These are phyloP conservation scores for Sclerotinia minor DNA, from an alignment of 2,329 filamentous ascomycete genomes.

Conservation along the genomic window DNA sequence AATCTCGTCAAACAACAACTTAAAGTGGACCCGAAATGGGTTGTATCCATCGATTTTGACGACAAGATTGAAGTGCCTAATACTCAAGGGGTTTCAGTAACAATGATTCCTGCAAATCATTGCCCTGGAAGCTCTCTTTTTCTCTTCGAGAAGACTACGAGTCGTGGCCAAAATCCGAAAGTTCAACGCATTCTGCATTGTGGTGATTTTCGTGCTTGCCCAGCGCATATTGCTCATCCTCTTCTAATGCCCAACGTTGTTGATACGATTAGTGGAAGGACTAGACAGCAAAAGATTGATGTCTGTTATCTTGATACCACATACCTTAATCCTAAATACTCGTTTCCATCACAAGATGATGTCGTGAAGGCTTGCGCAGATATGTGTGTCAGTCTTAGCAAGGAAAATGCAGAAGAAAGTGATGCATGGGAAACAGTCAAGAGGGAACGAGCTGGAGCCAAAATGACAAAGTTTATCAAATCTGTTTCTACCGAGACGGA, in stretches of 20 bases:
- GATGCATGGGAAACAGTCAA: constrained; percentile 60
- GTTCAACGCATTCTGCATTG: constrained; percentile 86
- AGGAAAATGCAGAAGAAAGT: constrained; percentile 58
- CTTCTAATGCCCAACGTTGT: constrained; percentile 73
- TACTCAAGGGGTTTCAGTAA: constrained; percentile 80
- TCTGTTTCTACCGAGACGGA: constrained; percentile 40
- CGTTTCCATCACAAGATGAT: constrained; percentile 84
- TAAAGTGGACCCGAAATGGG: constrained; percentile 79
- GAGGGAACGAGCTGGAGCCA: constrained; percentile 52
- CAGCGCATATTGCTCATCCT: constrained; percentile 78
- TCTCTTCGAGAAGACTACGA: constrained; percentile 78
- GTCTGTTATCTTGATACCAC: constrained; percentile 97
- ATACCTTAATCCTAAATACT: constrained; percentile 92
- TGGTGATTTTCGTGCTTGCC: constrained; percentile 91
- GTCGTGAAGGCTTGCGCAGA: constrained; percentile 87
- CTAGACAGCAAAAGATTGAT: constrained; percentile 82
- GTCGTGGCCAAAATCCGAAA: constrained; percentile 58
- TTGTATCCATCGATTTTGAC: constrained; percentile 85
- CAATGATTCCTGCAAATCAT: constrained; percentile 95
- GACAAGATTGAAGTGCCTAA: constrained; percentile 73
- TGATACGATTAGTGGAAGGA: constrained; percentile 69
- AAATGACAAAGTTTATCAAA: constrained; percentile 63
- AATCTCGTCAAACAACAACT: constrained; percentile 87
- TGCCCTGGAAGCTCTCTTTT: constrained; percentile 94
- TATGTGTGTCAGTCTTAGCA: constrained; percentile 76